Evolutionary conservation across 2,329 filamentous ascomycete species (phyloP), one percentile per base, ranked within the genome.

Genomic region (Fusarium agapanthi): DNA sequence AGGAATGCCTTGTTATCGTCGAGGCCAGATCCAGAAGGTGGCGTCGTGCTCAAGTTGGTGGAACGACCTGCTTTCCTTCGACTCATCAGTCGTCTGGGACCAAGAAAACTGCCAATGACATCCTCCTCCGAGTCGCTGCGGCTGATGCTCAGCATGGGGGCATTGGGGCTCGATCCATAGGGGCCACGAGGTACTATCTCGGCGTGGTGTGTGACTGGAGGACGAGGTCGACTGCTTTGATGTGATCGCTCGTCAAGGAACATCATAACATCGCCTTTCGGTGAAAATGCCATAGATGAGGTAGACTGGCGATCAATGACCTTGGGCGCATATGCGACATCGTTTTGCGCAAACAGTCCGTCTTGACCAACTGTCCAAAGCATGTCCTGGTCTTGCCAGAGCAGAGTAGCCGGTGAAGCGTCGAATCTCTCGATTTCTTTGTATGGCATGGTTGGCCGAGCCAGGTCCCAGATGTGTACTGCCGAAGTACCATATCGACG

Each of bases 381-480:
- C 50, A 91, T 84, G 70, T 92, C 90, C 67, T 89, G 87, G 69
- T 90, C 86, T 62, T 88, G 88, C 90, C 91, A 93, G 12, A 91
- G 79, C 22, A 92, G 78, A 4, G 86, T 86, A 14, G 85, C 86
- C 2, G 90, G 90, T 6, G 89, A 86, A 34, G 78, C 84, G 28
- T 88, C 86, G 71, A 91, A 92, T 43, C 87, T 82, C 65, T 90
- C 88, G 51, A 92, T 86, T 73, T 91, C 88, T 71, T 91, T 91
- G 76, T 90, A 92, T 0, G 90, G 90, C 84, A 92, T 86, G 4
- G 89, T 88, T 3, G 90, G 89, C 37, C 91, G 84, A 12, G 89
- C 90, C n/a, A 93, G 81, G 76, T 93, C 91, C 90, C 90, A 93
- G 26, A 92, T 84, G 63, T 92, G 90, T 20, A 92, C 88, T 0